Conservation (phyloP, 2,329 filamentous ascomycete species). For the Daldinia sp. region DNA sequence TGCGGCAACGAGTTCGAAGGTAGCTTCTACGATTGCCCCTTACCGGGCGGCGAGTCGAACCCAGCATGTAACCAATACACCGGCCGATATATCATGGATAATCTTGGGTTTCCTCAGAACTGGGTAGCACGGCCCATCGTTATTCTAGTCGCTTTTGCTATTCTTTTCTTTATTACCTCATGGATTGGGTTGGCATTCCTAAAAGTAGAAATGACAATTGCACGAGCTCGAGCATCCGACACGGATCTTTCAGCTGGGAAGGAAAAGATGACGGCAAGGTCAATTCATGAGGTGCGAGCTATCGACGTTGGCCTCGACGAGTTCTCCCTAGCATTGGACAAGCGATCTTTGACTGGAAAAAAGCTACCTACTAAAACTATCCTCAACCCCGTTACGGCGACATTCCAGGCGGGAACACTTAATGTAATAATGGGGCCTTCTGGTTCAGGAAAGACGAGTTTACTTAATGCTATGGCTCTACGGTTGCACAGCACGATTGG, state of each 20-base stretch:
- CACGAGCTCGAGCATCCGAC: constrained; percentile 65
- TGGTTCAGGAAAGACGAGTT: constrained; percentile 77
- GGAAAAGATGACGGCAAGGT: constrained; percentile 68
- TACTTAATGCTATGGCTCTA: constrained; percentile 76
- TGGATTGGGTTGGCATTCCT: constrained; percentile 69
- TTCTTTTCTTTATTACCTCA: constrained; percentile 69
- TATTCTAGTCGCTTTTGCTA: constrained; percentile 66
- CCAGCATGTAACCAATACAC: constrained; percentile 74
- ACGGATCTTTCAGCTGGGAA: constrained; percentile 74
- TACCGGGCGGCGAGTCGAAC: constrained; percentile 66
- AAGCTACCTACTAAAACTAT: constrained; percentile 66
- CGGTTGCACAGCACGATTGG: constrained; percentile 68
- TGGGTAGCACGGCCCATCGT: constrained; percentile 75
- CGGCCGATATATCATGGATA: constrained; percentile 73
- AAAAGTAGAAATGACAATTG: constrained; percentile 74
- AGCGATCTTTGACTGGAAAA: constrained; percentile 61
- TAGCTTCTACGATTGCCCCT: constrained; percentile 77
- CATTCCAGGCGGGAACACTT: constrained; percentile 72
- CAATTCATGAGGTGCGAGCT: constrained; percentile 61
- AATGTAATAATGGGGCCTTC: constrained; percentile 86
- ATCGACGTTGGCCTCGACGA: constrained; percentile 71
- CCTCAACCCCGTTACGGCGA: constrained; percentile 70
- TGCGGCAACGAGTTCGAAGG: constrained; percentile 76
- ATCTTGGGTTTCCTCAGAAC: constrained; percentile 70
- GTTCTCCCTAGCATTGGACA: constrained; percentile 71